phyloP scores from a whole-genome alignment of 495 filamentous ascomycete species.

The Neurospora tetraspora region DNA sequence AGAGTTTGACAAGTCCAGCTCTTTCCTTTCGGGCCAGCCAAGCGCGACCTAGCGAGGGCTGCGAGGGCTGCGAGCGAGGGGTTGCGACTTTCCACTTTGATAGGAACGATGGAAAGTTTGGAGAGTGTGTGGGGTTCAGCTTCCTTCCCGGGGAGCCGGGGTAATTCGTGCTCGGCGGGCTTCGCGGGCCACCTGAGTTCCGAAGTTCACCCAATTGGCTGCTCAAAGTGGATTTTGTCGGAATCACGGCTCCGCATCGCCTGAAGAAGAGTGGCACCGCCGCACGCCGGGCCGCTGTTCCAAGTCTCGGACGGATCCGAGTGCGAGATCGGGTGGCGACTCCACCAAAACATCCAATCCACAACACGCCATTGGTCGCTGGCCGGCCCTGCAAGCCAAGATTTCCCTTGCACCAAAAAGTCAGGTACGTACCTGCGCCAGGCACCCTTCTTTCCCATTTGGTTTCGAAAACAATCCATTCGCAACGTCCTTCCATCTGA shows the following conservation, averaged over 20 bases:
- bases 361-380: neutral
- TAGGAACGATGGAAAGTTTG: neutral
- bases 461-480: neutral
- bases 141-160: neutral
- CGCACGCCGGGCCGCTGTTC: constrained; percentile 26
- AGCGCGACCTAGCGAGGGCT: neutral
- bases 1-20: neutral
- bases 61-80: neutral
- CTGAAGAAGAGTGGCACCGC: constrained; percentile 22
- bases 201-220: neutral
- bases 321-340: neutral
- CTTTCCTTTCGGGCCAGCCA: neutral
- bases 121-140: neutral
- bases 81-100: neutral
- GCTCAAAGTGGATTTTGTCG: constrained; percentile 5
- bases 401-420: neutral
- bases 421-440: neutral
- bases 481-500: too few species aligned
- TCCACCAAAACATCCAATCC: neutral
- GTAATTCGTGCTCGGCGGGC: neutral
- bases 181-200: neutral
- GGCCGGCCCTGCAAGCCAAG: neutral
- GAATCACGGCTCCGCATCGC: constrained; percentile 28
- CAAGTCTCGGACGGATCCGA: constrained; percentile 13
- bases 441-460: neutral